Evolutionary conservation across 352 stramenopile species (phyloP), one percentile per base, ranked within the genome.

Genomic region (Elongisporangium anandrum): DNA sequence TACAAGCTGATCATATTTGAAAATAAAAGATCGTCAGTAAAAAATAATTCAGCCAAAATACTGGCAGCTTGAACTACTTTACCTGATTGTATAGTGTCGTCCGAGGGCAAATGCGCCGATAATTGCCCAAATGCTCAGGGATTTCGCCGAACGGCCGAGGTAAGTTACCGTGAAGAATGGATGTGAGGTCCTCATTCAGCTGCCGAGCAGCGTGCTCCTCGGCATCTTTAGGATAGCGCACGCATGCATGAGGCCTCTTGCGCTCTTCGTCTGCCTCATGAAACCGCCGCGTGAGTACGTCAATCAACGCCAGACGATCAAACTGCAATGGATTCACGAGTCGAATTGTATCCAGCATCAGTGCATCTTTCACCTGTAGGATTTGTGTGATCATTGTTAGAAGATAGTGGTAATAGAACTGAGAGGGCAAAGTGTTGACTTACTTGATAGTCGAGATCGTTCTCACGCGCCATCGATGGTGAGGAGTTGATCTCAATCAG

Each of bases 401-500:
- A 17, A 12, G 10, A 45, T 45, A 12, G 2, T 17, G 1, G 3
- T 45, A n/a, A 45, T 45, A 45, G 13, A 17, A 13, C 29, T 41
- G 9, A 16, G 19, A 26, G 39, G 26, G 16, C 15, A 29, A 12
- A 12, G 3, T 6, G 16, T 56, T 19, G 13, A 38, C 41, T 21
- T 45, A 54, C 61, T 58, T 86, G 72, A 49, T 70, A 79, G 72
- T 98, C 94, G 22, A 98, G 65, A 7, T 75, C 59, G 45, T 93
- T 88, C 47, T 98, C 90, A 19, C 89, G 76, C 17, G 76, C 87
- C 75, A 99, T 89, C 10, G 87, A 97, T 21, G 96, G 96, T 56
- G 87, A 97, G 51, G 90, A 89, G 66, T 99, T 99, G 57, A 99
- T 97, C 72, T 99, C 96, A 41, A 99, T 95, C 6, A 99, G 81